A percentile compares a stretch with the other conserved stretches of the same genome.
phyloP scores from a whole-genome alignment of 2,329 filamentous ascomycete genomes.

The Mycosphaerelloides madeirae region DNA sequence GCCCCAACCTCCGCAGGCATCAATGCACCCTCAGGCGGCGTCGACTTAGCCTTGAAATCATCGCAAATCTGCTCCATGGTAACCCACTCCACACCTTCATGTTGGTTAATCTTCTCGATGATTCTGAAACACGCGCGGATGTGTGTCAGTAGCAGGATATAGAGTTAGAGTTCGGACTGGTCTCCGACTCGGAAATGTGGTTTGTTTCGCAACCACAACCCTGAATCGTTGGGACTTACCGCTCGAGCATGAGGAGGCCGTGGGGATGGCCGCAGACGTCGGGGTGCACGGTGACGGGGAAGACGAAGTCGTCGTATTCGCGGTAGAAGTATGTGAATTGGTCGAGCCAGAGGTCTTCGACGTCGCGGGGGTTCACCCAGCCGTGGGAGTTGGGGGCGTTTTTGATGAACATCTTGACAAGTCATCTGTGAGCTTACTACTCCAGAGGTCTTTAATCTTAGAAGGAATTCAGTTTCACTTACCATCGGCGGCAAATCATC shows the following conservation, averaged over 20 bases:
- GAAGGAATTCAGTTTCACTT: neutral
- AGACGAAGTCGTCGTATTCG: constrained; percentile 72
- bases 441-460: neutral
- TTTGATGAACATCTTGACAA: constrained; percentile 70
- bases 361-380: constrained; percentile 51
- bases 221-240: constrained; percentile 36
- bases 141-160: too few species aligned
- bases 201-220: too few species aligned
- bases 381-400: constrained; percentile 61
- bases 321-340: constrained; percentile 71
- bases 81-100: constrained; percentile 61
- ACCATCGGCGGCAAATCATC: constrained; percentile 57
- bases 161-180: too few species aligned
- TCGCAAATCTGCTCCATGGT: constrained; percentile 69
- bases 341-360: constrained; percentile 62
- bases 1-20: constrained; percentile 55
- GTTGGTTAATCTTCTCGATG: constrained; percentile 64
- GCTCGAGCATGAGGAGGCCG: constrained; percentile 68
- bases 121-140: constrained; percentile 32
- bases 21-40: constrained; percentile 53
- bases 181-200: neutral
- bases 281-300: constrained; percentile 72
- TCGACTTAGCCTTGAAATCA: constrained; percentile 65
- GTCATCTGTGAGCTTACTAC: too few species aligned
- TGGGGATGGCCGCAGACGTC: constrained; percentile 69